Evolutionary conservation across 148 eudicot species (phyloP).

Genomic region (Silene conica): DNA sequence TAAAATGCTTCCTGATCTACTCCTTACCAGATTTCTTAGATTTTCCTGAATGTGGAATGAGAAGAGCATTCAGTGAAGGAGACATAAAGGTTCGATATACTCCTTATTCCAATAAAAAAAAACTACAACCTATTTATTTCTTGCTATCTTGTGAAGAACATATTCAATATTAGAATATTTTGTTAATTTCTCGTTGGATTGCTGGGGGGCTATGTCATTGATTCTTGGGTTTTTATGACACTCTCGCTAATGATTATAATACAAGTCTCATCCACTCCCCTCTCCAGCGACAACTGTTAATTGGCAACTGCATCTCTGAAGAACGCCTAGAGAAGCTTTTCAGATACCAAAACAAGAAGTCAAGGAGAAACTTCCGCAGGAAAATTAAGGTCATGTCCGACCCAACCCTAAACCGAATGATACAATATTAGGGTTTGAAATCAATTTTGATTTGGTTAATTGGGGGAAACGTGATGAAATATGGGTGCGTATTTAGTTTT

Average conservation of each 20-base stretch:
- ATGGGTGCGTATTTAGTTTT: no score
- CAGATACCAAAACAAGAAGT: conserved; percentile 88
- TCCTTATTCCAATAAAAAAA: no score
- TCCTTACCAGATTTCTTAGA: conserved; percentile 73
- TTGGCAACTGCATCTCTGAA: conserved; percentile 45
- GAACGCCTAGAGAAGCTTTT: conserved; percentile 80
- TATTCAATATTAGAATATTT: not conserved
- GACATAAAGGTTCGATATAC: conserved; percentile 70
- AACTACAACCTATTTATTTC: no score
- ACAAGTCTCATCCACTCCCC: conserved; percentile 47
- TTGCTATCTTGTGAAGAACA: not conserved
- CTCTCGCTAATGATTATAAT: conserved; percentile 56
- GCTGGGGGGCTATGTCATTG: conserved; percentile 37
- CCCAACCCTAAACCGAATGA: no score
- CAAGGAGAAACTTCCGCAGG: conserved; percentile 87
- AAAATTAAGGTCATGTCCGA: conserved; percentile 99
- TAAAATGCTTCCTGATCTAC: no score
- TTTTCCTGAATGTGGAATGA: conserved; percentile 70
- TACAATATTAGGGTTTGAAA: no score
- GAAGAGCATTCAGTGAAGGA: conserved; percentile 93
- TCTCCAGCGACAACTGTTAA: conserved; percentile 37
- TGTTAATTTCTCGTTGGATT: not conserved
- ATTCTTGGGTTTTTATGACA: conserved; percentile 67
- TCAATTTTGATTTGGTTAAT: no score
- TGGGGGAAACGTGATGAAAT: no score